Evolutionary conservation across 2,329 filamentous ascomycete species (phyloP).

Genomic region (Talaromyces marneffei): DNA sequence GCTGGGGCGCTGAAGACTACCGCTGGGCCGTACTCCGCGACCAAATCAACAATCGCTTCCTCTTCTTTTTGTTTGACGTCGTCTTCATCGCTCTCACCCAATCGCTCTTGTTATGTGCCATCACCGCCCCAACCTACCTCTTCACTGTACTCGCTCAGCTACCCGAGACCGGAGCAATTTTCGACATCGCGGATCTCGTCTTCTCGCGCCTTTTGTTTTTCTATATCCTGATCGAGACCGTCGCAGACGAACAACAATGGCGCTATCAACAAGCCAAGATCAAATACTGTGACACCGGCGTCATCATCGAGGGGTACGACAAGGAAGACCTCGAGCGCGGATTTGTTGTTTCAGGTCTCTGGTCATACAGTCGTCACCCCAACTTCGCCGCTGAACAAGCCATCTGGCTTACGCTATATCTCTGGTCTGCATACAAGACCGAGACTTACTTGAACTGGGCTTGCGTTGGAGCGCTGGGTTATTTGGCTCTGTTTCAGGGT

Average conservation of each 20-base stretch:
- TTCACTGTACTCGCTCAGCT: constrained; percentile 68
- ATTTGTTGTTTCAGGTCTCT: constrained; percentile 78
- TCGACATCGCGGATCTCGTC: constrained; percentile 55
- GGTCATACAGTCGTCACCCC: constrained; percentile 82
- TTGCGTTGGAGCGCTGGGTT: constrained; percentile 59
- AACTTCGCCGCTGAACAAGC: constrained; percentile 92
- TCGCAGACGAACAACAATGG: constrained; percentile 94
- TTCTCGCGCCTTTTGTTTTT: constrained; percentile 52
- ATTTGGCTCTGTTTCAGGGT: constrained; percentile 78
- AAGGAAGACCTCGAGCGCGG: constrained; percentile 80
- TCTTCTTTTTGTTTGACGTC: constrained; percentile 81
- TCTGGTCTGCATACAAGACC: constrained; percentile 76
- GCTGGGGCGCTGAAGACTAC: constrained; percentile 87
- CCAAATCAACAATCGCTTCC: constrained; percentile 61
- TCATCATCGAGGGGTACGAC: constrained; percentile 55
- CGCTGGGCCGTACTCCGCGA: constrained; percentile 75
- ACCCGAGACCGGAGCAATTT: constrained; percentile 45
- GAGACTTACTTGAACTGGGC: constrained; percentile 73
- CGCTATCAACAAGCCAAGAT: constrained; percentile 76
- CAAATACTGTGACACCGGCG: constrained; percentile 65
- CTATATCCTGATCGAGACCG: constrained; percentile 61
- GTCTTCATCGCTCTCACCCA: constrained; percentile 84
- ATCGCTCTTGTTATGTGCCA: constrained; percentile 70
- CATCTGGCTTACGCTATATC: constrained; percentile 82
- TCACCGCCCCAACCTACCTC: constrained; percentile 77